phyloP scores from a whole-genome alignment of 768 basidiomycete species.

The Suillus decipiens region DNA sequence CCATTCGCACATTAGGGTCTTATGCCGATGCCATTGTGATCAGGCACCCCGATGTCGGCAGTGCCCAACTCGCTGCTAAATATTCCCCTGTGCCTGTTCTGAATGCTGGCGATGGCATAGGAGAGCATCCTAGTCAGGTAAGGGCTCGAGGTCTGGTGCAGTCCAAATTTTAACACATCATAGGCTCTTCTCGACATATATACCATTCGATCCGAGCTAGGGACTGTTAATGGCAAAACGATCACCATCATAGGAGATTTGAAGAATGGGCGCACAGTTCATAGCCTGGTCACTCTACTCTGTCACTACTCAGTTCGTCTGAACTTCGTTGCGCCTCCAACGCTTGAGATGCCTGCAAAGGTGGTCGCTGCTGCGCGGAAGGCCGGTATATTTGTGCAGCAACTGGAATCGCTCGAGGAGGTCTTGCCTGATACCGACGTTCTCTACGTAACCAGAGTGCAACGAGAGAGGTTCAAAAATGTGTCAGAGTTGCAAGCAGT shows the following conservation, averaged over 20 bases:
- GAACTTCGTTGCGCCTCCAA: slow-evolving; percentile 91
- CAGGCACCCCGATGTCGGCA: slow-evolving; percentile 92
- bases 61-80: slow-evolving; percentile 94
- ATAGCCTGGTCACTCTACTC: slow-evolving; percentile 90
- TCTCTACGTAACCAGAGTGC: slow-evolving; percentile 93
- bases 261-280: slow-evolving; percentile 97
- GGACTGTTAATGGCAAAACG: slow-evolving; percentile 94
- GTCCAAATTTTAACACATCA: slow-evolving; percentile 12
- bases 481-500: slow-evolving; percentile 87
- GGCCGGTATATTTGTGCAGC: slow-evolving; percentile 75
- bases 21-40: slow-evolving; percentile 95
- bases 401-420: slow-evolving; percentile 88
- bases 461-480: slow-evolving; percentile 88
- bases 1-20: slow-evolving; percentile 90
- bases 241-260: slow-evolving; percentile 93
- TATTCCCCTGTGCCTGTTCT: slow-evolving; percentile 93
- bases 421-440: slow-evolving; percentile 94
- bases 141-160: slow-evolving; percentile 17
- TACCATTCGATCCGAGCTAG: slow-evolving; percentile 96
- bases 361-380: slow-evolving; percentile 84
- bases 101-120: slow-evolving; percentile 96
- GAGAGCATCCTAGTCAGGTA: slow-evolving; percentile 96
- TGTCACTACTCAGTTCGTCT: slow-evolving; percentile 91
- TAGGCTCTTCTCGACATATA: slow-evolving; percentile 86
- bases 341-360: slow-evolving; percentile 84